A percentile compares a stretch with the other conserved stretches of the same genome.
These are phyloP conservation scores for Fusarium multiceps DNA, from an alignment of 2,329 filamentous ascomycete genomes.

Conservation along the genomic window DNA sequence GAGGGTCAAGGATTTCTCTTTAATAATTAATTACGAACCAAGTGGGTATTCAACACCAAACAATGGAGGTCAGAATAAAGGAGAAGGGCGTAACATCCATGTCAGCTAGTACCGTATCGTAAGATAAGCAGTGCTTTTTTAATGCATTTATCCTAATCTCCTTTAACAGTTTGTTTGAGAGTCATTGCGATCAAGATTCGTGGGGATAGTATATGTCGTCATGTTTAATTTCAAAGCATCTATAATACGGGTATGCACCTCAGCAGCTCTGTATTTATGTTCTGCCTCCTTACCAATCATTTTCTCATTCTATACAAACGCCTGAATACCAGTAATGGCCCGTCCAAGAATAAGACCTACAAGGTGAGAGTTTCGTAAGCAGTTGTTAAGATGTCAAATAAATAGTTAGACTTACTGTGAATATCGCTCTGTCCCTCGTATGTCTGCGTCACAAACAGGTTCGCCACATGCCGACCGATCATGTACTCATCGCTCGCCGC, in stretches of 20 bases:
- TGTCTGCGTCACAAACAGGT: constrained; percentile 96
- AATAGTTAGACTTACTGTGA: constrained; percentile 75
- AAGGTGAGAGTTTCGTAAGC: constrained; percentile 41
- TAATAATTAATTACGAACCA: constrained; percentile 4
- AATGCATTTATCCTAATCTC: not conserved
- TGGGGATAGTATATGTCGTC: not conserved
- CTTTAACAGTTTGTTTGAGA: not conserved
- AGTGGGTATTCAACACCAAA: constrained; percentile 10
- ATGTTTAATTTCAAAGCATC: constrained; percentile 39
- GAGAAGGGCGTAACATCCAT: not conserved
- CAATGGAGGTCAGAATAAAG: not conserved
- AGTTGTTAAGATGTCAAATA: constrained; percentile 3
- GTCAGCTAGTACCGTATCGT: not conserved
- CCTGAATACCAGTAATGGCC: constrained; percentile 80
- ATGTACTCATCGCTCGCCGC: constrained; percentile 98
- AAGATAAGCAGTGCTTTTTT: not conserved
- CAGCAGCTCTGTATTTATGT: constrained; percentile 15
- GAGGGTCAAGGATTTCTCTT: not conserved
- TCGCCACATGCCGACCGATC: constrained; percentile 94
- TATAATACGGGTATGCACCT: constrained; percentile 21
- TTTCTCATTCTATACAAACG: constrained; percentile 69
- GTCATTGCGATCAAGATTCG: not conserved
- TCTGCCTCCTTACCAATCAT: constrained; percentile 27
- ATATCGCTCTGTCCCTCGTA: constrained; percentile 99
- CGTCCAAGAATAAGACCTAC: constrained; percentile 75